phyloP scores from a whole-genome alignment of 1,139 yeast species.

The Ashbya aceris region DNA sequence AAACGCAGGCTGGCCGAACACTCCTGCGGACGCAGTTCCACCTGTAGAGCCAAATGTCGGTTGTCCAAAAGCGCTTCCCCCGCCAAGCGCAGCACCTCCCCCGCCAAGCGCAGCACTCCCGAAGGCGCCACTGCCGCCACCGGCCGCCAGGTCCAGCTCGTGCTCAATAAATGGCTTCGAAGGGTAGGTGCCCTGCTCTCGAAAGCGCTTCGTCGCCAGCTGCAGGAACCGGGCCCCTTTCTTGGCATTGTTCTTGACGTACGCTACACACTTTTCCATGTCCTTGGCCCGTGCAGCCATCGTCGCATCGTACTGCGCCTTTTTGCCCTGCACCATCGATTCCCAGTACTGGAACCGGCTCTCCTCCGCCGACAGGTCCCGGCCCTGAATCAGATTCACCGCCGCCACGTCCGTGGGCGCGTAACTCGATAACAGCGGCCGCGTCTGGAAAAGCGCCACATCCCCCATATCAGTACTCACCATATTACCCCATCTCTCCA shows the following conservation, averaged over 20 bases:
- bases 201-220: conserved; percentile 33
- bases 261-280: conserved; percentile 38
- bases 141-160: conserved; percentile 20
- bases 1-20: conserved; percentile 11
- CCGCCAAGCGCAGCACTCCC: no score
- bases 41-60: conserved; percentile 4
- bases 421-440: conserved; percentile 31
- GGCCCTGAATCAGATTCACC: conserved; percentile 38
- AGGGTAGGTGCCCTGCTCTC: conserved; percentile 21
- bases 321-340: conserved; percentile 33
- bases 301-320: conserved; percentile 35
- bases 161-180: conserved; percentile 36
- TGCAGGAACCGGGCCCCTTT: conserved; percentile 54
- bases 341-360: conserved; percentile 39
- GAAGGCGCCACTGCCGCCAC: conserved; percentile 3
- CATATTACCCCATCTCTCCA: conserved; percentile 22
- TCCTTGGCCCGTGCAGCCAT: conserved; percentile 38
- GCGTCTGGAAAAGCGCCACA: conserved; percentile 12
- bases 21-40: background rate
- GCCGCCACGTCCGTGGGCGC: conserved; percentile 34
- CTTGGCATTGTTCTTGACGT: conserved; percentile 34
- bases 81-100: no score
- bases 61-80: conserved; percentile 15
- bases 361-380: conserved; percentile 55
- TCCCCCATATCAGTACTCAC: conserved; percentile 27